Base-by-base conservation (phyloP, 306 rosid species). In the Cyclanthera cordifolia region DNA sequence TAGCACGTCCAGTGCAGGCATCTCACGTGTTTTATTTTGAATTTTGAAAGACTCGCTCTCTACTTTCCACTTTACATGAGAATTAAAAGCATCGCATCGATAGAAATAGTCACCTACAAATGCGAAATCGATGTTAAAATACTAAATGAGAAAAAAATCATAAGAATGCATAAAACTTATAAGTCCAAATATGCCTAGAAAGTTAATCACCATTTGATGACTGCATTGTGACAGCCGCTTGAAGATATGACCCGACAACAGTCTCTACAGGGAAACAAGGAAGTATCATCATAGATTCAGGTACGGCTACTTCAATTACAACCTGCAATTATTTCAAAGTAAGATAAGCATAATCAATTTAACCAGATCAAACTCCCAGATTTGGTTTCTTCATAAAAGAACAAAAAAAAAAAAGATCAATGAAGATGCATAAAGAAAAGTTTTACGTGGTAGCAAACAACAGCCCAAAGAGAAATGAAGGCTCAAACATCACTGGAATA, bases 141-240 rank as follows among this genome's bases (percentile, higher is more conserved):
- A 70, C 8, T 8, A 8, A 8, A 54, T 13, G 8, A 10, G 11
- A 53, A 8, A 9, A 24, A 15, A 21, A 46, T 41, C 67, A 72
- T 52, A 71, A 48, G 53, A 25, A 74, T 76, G 58, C 54, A 53
- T 58, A 58, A 55, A 72, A 75, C 58, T 17, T 39, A 28, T 66
- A 70, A 34, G 27, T 65, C 25, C 12, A 8, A 76, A 59, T 58
- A 75, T 74, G 77, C 45, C 23, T 41, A 8, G 15, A 67, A 21
- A 73, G 54, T 70, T 60, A 57, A 64, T 76, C 74, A 91, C 98
- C 96, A 76, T 85, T 89, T 37, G 85, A 79, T 74, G 95, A 77
- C 81, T 87, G 85, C 98, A 92, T 82, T 75, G 95, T 87, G 71
- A 89, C 93, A 20, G 95, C 92, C 76, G 95, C 95, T 77, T 78